Conservation (phyloP, 179 eudicot species). For the Spergularia azorica region DNA sequence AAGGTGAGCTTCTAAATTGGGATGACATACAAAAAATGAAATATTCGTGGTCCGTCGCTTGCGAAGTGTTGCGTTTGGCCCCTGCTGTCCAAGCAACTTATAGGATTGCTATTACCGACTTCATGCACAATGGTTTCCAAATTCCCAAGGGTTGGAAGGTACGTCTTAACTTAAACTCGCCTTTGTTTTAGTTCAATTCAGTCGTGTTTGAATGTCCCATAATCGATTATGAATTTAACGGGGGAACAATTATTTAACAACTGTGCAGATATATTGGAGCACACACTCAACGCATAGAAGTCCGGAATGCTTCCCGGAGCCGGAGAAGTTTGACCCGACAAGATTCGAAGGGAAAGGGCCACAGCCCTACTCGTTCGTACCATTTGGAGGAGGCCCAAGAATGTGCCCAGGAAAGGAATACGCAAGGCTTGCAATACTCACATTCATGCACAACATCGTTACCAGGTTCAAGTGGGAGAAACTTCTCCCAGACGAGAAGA, state of each 20-base stretch:
- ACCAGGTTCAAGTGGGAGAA: constrained; percentile 20
- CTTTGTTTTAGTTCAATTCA: neutral
- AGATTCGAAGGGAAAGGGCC: constrained; percentile 19
- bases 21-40: constrained; percentile 17
- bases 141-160: constrained; percentile 24
- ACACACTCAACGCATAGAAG: constrained; percentile 21
- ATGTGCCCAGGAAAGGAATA: constrained; percentile 20
- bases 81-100: constrained; percentile 23
- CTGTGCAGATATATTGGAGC: constrained; percentile 18
- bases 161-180: too few relatives aligned
- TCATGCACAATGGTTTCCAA: constrained; percentile 13
- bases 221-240: too few relatives aligned
- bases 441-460: constrained; percentile 19
- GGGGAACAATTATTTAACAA: too few relatives aligned
- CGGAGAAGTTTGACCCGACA: constrained; percentile 16
- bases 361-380: constrained; percentile 17
- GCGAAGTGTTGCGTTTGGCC: constrained; percentile 18
- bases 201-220: neutral
- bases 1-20: constrained; percentile 23
- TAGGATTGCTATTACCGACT: constrained; percentile 12
- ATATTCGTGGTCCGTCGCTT: constrained; percentile 18
- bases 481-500: constrained; percentile 9
- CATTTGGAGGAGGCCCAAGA: constrained; percentile 20
- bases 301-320: constrained; percentile 19
- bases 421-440: constrained; percentile 17